Evolutionary conservation across 148 eudicot species (phyloP).

Genomic region (Talinum fruticosum): DNA sequence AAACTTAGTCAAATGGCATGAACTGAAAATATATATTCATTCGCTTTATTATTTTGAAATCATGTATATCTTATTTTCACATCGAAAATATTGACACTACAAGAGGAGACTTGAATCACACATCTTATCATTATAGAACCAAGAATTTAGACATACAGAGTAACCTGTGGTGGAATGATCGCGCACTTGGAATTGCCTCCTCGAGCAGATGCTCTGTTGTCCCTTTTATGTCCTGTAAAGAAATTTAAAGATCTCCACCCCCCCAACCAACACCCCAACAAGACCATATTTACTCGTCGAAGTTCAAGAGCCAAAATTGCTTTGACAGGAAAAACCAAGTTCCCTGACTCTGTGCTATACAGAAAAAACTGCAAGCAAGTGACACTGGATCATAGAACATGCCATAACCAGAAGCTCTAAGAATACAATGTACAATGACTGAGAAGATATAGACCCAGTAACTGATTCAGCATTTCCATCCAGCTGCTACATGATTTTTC

Average conservation of each 20-base stretch:
- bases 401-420: constrained; percentile 17
- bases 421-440: constrained; percentile 31
- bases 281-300: constrained; percentile 20
- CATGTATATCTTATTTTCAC: constrained; percentile 22
- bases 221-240: constrained; percentile 15
- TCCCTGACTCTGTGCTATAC: constrained; percentile 35
- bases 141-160: constrained; percentile 32
- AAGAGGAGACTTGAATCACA: constrained; percentile 29
- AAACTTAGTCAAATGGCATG: not conserved
- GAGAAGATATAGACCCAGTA: constrained; percentile 4
- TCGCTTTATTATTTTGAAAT: constrained; percentile 18
- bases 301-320: constrained; percentile 28
- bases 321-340: constrained; percentile 23
- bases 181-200: constrained; percentile 24
- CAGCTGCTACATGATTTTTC: constrained; percentile 35
- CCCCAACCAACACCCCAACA: constrained; percentile 1
- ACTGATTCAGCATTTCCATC: constrained; percentile 24
- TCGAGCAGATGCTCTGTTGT: constrained; percentile 16
- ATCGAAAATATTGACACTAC: constrained; percentile 36
- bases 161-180: constrained; percentile 28
- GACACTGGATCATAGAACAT: constrained; percentile 39
- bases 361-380: constrained; percentile 37
- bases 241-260: constrained; percentile 11
- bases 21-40: constrained; percentile 24
- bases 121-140: constrained; percentile 22